Evolutionary conservation across 306 rosid species (phyloP).

Genomic region (Parietaria judaica): DNA sequence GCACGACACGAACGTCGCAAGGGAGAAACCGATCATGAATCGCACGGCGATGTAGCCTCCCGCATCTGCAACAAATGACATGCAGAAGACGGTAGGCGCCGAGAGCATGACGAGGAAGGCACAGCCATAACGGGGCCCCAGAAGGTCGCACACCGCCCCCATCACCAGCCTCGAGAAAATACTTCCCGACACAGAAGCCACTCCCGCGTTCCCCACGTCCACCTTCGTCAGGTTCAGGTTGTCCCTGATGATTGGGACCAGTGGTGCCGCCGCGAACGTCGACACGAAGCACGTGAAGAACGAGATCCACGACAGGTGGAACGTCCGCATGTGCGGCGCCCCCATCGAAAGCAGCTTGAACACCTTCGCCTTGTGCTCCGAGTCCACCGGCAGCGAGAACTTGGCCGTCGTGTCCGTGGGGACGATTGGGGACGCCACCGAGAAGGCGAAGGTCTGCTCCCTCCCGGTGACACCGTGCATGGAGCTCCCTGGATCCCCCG

Average conservation of each 20-base stretch:
- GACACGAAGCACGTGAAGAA: conserved; percentile 86
- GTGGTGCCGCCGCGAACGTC: conserved; percentile 78
- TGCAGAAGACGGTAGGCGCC: conserved; percentile 70
- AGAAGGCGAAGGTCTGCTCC: conserved; percentile 53
- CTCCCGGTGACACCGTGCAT: conserved; percentile 91
- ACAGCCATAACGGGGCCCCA: conserved; percentile 80
- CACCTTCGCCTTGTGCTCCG: conserved; percentile 67
- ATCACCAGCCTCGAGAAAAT: conserved; percentile 73
- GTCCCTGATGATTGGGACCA: conserved; percentile 67
- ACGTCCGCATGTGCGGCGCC: conserved; percentile 94
- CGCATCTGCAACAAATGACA: conserved; percentile 61
- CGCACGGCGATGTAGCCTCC: conserved; percentile 56
- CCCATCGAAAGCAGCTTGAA: conserved; percentile 67
- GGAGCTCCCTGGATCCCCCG: conserved; percentile 76
- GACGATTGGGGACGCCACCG: conserved; percentile 66
- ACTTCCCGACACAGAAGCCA: conserved; percentile 76
- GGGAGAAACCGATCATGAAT: conserved; percentile 80
- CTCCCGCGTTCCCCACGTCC: conserved; percentile 86
- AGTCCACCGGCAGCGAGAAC: conserved; percentile 67
- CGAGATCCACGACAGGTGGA: conserved; percentile 90
- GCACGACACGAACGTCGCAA: conserved; percentile 89
- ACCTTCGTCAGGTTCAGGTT: conserved; percentile 67
- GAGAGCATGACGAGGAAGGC: conserved; percentile 61
- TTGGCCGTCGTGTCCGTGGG: conserved; percentile 61
- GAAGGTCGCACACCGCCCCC: conserved; percentile 75